A percentile compares a stretch with the other conserved stretches of the same genome.
These are phyloP conservation scores for Ustilago sp. DNA, from an alignment of 1,284 basidiomycete species.

Conservation along the genomic window DNA sequence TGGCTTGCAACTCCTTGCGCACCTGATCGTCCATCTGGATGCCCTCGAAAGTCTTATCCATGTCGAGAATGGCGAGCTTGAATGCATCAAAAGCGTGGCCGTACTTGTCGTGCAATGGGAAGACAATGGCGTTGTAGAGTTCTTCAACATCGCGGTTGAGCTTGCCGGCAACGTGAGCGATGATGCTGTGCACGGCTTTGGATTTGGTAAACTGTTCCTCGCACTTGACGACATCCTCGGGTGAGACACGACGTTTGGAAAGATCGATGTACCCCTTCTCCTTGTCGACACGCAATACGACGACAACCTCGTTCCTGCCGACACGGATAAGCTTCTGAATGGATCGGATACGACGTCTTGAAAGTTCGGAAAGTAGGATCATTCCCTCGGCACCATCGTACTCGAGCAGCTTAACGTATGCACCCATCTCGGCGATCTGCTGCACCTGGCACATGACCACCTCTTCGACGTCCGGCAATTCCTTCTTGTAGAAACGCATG, in stretches of 20 bases:
- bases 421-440: conserved; percentile 99
- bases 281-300: conserved; percentile 97
- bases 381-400: conserved; percentile 99
- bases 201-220: conserved; percentile 99
- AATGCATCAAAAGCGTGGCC: conserved; percentile 98
- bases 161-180: conserved; percentile 67
- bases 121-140: conserved; percentile 89
- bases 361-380: conserved; percentile 97
- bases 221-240: conserved; percentile 98
- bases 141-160: conserved; percentile 75
- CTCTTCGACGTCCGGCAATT: conserved; percentile 79
- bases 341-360: conserved; percentile 92
- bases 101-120: conserved; percentile 92
- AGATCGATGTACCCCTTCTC: conserved; percentile 99
- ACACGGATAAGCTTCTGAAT: conserved; percentile 99
- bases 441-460: conserved; percentile 99
- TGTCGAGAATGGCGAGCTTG: conserved; percentile 86
- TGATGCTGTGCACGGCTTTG: conserved; percentile 73
- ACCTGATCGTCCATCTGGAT: conserved; percentile 76
- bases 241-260: conserved; percentile 98
- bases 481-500: conserved; percentile 70
- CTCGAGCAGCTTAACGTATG: conserved; percentile 97
- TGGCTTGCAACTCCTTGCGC: conserved; percentile 79
- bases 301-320: conserved; percentile 97
- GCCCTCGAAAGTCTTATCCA: conserved; percentile 82